A percentile compares a stretch with the other conserved stretches of the same genome.
Conservation (phyloP, 257 asterid species). For the Nicotiana noctiflora region DNA sequence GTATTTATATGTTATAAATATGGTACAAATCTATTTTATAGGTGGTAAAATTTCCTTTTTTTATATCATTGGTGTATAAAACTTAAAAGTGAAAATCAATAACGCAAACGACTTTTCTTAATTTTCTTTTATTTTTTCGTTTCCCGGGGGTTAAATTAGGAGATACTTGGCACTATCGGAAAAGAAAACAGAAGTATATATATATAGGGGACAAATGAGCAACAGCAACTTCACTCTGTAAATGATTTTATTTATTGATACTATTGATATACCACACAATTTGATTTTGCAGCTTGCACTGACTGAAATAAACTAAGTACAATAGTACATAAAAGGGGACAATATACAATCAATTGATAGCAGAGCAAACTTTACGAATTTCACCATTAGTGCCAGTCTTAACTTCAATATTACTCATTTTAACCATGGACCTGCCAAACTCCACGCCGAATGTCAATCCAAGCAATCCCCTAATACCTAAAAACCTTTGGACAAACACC, state of each 20-base stretch:
- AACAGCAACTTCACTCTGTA: neutral
- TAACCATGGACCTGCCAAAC: slow-evolving; percentile 74
- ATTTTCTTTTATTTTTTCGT: neutral
- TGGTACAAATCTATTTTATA: too few species aligned
- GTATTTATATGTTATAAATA: too few species aligned
- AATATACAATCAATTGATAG: slow-evolving; percentile 34
- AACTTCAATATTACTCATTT: slow-evolving; percentile 71
- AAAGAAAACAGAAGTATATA: neutral
- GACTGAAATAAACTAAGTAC: neutral
- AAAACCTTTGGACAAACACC: slow-evolving; percentile 44
- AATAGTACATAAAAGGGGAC: neutral
- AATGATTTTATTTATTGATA: neutral
- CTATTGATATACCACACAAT: neutral
- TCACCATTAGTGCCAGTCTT: slow-evolving; percentile 64
- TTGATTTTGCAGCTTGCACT: neutral
- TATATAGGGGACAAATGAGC: neutral
- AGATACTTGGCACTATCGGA: neutral
- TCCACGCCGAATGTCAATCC: slow-evolving; percentile 55
- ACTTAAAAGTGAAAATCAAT: too few species aligned
- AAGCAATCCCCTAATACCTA: slow-evolving; percentile 54
- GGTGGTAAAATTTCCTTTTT: too few species aligned
- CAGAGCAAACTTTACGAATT: slow-evolving; percentile 79
- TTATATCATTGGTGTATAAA: too few species aligned
- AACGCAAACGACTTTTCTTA: neutral
- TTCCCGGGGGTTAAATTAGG: neutral